Base-by-base conservation (phyloP, 2,329 filamentous ascomycete genomes). In the Magnaporthiopsis rhizophila region DNA sequence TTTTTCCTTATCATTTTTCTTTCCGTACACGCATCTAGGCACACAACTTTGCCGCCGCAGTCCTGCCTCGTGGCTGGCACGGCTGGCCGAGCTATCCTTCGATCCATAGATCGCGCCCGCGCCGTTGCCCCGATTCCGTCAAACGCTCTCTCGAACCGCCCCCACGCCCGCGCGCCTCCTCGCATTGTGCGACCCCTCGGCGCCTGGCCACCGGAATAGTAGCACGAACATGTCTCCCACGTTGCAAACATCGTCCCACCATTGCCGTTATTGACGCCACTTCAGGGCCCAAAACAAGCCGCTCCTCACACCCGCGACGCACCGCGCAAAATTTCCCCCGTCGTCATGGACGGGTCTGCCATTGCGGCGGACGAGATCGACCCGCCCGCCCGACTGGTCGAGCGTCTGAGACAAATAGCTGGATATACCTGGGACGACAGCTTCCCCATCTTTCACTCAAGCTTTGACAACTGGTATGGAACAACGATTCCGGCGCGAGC, bases 381-480 rank as follows among this genome's bases (percentile, higher is more conserved):
- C 73, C 87, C 88, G 65, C 89, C 88, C 58, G 80, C 83, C 68
- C 85, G 87, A 70, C 83, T 93, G 63, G 89, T 88, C 70, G 89
- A 92, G 74, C 85, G 90, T 62, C 81, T 93, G 68, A 82, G 85
- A 67, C 88, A 91, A 73, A 82, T 93, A 68, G 82, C 87, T 59
- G 89, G 89, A 63, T 92, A 91, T 73, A 86, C 83, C 8, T 93
- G 90, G 90, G 89, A 92, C 74, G 88, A 90, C 69, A 81, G 83
- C 18, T 74, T 72, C 65, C 75, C 76, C 32, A 84, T 85, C 13
- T 79, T 83, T 64, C 86, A 88, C 72, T 84, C 84, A 62, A 91
- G 88, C 70, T 97, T 97, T 76, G 92, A 96, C 74, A 92, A 93
- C 79, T 98, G 93, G 92, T 87, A n/a, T 11, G 61, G 24, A n/a